These are phyloP conservation scores for Annona cherimola DNA, from an alignment of 164 flowering plant genomes.

Conservation along the genomic window DNA sequence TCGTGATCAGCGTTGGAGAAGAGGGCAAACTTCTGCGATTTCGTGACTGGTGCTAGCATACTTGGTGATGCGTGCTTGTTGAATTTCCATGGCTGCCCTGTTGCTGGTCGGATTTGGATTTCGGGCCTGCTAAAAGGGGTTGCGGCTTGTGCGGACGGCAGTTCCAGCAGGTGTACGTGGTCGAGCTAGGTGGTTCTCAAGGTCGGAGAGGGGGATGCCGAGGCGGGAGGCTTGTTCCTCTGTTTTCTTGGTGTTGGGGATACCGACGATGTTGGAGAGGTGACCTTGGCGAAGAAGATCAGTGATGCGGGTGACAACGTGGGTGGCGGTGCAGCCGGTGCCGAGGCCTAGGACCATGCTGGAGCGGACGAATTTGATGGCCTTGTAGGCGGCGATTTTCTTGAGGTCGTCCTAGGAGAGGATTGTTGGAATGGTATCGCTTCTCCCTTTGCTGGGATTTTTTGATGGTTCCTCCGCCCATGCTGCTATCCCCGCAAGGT, in stretches of 20 bases:
- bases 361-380: constrained; percentile 79
- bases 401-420: constrained; percentile 78
- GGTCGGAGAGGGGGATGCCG: constrained; percentile 78
- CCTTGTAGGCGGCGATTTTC: constrained; percentile 78
- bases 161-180: too few relatives aligned
- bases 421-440: too few relatives aligned
- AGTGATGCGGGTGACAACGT: constrained; percentile 69
- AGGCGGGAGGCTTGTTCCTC: constrained; percentile 63
- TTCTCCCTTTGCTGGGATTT: background rate
- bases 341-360: constrained; percentile 95
- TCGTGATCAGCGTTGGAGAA: too few relatives aligned
- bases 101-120: too few relatives aligned
- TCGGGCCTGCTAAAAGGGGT: too few relatives aligned
- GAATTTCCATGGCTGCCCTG: too few relatives aligned
- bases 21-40: too few relatives aligned
- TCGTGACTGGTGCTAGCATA: too few relatives aligned
- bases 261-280: constrained; percentile 61
- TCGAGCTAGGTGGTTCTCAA: constrained; percentile 61
- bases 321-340: constrained; percentile 84
- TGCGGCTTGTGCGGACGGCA: too few relatives aligned
- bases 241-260: constrained; percentile 78
- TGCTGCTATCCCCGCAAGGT: background rate
- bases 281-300: constrained; percentile 60
- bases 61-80: too few relatives aligned
- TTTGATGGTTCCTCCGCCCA: constrained; percentile 1